These are phyloP conservation scores for Coprinopsis cinerea DNA, from an alignment of 768 basidiomycete genomes.

Conservation along the genomic window DNA sequence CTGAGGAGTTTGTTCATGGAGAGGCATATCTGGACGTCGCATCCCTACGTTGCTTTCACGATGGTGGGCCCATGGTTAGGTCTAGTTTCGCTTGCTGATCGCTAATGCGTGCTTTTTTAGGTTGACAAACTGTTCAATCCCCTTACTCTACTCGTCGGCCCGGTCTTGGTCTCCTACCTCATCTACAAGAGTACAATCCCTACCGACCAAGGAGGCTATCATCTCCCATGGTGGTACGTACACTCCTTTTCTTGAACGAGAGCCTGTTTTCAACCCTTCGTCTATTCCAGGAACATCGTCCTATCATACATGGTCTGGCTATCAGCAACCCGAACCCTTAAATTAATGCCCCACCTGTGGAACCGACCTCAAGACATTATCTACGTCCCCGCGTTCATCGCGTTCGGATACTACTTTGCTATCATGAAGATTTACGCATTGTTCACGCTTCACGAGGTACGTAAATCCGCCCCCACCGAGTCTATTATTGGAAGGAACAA, in stretches of 20 bases:
- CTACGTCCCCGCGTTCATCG: conserved; percentile 78
- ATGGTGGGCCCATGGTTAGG: conserved; percentile 65
- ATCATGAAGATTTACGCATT: conserved; percentile 93
- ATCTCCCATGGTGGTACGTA: conserved; percentile 76
- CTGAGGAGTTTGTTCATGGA: conserved; percentile 86
- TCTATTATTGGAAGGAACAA: not conserved
- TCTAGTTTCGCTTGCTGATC: conserved; percentile 20
- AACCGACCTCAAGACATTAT: conserved; percentile 68
- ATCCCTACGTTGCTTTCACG: conserved; percentile 90
- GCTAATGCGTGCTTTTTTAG: conserved; percentile 28
- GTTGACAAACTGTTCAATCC: conserved; percentile 85
- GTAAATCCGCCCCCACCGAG: conserved; percentile 17
- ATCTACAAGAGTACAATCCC: conserved; percentile 76
- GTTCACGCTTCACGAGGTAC: conserved; percentile 84
- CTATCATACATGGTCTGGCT: conserved; percentile 67
- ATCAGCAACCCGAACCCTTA: conserved; percentile 65
- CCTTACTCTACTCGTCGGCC: conserved; percentile 80
- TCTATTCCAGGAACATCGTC: conserved; percentile 63
- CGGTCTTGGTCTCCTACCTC: conserved; percentile 68
- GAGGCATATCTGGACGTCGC: conserved; percentile 77
- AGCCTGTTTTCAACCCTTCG: conserved; percentile 1
- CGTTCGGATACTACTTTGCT: conserved; percentile 92
- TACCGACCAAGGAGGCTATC: conserved; percentile 63
- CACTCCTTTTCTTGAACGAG: not conserved
- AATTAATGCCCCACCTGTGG: conserved; percentile 83